Base-by-base conservation (phyloP, 805 yeast genomes). In the Candida morakotiae region DNA sequence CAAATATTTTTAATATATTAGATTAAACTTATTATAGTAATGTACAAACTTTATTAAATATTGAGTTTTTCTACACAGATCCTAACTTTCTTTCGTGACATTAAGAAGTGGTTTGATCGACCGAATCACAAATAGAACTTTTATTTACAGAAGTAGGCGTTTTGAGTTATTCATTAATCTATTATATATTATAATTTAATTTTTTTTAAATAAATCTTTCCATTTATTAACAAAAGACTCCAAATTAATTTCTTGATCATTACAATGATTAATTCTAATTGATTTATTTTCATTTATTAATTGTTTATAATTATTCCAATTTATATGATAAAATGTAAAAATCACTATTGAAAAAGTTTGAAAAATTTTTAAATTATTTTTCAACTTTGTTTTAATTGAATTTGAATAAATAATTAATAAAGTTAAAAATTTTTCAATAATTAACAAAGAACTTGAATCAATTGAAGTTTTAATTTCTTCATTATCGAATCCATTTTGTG, bases 291-390 rank as follows among this genome's bases (percentile, higher is more conserved):
- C 34, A 24, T 49, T 56, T 21, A 64, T 51, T 31, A 67, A 55
- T 26, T 64, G 70, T 23, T 47, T 48, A 31, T 45, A 53, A 38
- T 55, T 51, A 44, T 60, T 60, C 72, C 73, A 68, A 45, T 61
- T 62, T 31, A 67, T 57, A 44, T 68, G 73, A 46, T 68, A 66
- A 45, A 52, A 67, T 33, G 57, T 55, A 40, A 65, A 58, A 5
- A 67, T 44, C 1, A 56, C 53, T 38, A 64, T 44, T 40, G 58
- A 44, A 28, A 64, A 62, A 17, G 64, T 51, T 41, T 65, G 62
- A 33, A 56, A 35, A 11, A 66, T 42, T 40, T 55, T 64, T 17
- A 48, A 23, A 31, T 51, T 51, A 33, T 65, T 62, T 40, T 55
- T 56, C 11, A 44, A 36, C 29, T 51, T 57, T 20, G 60, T 56